Conservation (phyloP, 176 grass and related monocot species). For the Carex littledalei region DNA sequence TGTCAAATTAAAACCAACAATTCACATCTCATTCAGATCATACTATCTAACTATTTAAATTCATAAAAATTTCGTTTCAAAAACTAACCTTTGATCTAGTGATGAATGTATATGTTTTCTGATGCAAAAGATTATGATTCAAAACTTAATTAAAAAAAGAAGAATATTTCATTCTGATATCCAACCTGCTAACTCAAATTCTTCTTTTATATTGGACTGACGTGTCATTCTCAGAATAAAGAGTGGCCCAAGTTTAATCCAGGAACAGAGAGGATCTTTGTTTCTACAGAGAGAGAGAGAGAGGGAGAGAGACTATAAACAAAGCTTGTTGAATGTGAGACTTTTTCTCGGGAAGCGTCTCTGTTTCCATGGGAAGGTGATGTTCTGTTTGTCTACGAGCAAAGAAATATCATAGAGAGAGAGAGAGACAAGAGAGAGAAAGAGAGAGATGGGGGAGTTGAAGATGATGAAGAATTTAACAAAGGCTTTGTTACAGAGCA, state of each 20-base stretch:
- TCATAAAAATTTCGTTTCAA: no score
- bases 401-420: neutral
- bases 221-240: neutral
- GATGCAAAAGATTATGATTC: no score
- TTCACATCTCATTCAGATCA: no score
- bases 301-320: neutral
- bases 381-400: neutral
- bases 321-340: neutral
- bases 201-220: neutral
- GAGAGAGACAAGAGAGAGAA: neutral
- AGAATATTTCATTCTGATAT: neutral
- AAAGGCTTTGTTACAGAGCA: conserved; percentile 25
- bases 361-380: neutral
- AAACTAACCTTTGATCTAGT: no score
- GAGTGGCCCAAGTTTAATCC: neutral
- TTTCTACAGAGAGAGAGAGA: neutral
- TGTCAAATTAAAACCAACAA: no score
- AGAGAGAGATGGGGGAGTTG: conserved; percentile 27
- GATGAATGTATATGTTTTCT: no score
- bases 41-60: no score
- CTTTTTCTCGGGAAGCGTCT: neutral
- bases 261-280: neutral
- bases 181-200: neutral
- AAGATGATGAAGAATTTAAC: conserved; percentile 20
- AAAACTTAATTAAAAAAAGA: no score